Evolutionary conservation across 2,329 filamentous ascomycete species (phyloP).

Genomic region (Aspergillus candidus): DNA sequence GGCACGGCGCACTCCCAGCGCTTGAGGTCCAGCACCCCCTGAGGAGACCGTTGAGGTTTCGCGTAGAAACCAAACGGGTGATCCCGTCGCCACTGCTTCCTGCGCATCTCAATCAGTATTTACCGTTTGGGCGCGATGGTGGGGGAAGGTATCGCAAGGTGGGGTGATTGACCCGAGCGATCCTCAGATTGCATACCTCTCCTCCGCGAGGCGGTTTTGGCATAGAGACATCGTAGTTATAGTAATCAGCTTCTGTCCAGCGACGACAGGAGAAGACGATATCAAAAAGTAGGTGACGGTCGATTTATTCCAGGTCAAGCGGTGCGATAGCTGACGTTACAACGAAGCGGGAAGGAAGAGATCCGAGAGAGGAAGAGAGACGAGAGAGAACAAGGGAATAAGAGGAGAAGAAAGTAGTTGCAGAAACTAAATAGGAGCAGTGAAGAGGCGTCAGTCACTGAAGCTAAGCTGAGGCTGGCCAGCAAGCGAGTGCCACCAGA

Average conservation of each 20-base stretch:
- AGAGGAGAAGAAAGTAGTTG: neutral
- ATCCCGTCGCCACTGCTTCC: slow-evolving; percentile 94
- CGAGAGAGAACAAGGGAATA: slow-evolving; percentile 2
- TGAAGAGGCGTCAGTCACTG: neutral
- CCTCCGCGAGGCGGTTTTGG: slow-evolving; percentile 79
- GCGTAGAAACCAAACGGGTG: slow-evolving; percentile 98
- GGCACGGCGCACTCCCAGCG: slow-evolving; percentile 95
- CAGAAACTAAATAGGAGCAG: neutral
- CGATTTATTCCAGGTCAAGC: neutral
- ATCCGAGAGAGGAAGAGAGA: neutral
- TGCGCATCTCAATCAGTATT: slow-evolving; percentile 35
- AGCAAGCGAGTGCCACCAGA: too few species aligned
- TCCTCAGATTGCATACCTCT: slow-evolving; percentile 56
- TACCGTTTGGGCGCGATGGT: neutral
- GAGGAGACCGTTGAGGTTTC: slow-evolving; percentile 70
- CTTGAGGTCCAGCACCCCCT: slow-evolving; percentile 85
- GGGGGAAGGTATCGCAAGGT: too few species aligned
- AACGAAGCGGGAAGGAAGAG: neutral
- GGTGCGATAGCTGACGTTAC: neutral
- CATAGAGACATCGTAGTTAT: slow-evolving; percentile 68
- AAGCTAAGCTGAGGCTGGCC: neutral
- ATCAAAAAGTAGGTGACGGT: neutral
- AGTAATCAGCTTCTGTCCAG: too few species aligned
- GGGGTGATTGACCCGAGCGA: neutral
- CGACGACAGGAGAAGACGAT: neutral